Base-by-base conservation (phyloP, 2,329 filamentous ascomycete genomes). In the Periconia sp. region DNA sequence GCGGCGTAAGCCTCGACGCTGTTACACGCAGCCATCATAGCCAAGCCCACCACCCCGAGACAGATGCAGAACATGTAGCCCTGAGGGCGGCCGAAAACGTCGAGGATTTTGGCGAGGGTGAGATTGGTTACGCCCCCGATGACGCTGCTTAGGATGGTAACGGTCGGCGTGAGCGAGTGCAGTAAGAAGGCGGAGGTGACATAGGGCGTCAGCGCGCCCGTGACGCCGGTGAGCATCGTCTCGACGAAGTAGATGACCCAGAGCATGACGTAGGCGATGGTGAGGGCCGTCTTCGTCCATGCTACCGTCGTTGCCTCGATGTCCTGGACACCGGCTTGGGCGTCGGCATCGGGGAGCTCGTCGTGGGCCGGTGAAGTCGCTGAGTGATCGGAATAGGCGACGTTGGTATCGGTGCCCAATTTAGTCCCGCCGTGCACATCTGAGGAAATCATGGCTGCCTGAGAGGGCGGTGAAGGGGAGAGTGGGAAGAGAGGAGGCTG, bases 1-100 rank as follows among this genome's bases (percentile, higher is more conserved):
- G 84, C 83, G 30, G 80, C 81, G 60, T 84, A 87, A 0, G 77
- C 80, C 46, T 79, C 67, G 11, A 86, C 77, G 40, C 77, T 78
- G 3, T 76, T 75, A 62, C 80, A 86, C 0, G 75, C 75, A 9
- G 86, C 86, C 76, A 86, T 85, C 70, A 89, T 76, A 13, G 86
- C 84, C 65, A 89, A 36, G 0, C 57, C 56, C 4, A 59, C 31
- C 5, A 48, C 52, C 0, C 44, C 46, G 13, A 59, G 29, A 5
- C 22, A 9, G 17, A 57, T 58, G 54, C 39, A 68, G 22, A 35
- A 54, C 15, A 61, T 42, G 23, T 60, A 66, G 3, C 69, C 70
- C 28, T 71, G 56, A 3, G 65, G 58, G 4, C 71, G 64, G 3
- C 70, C 71, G 40, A 64, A 73, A 17, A 73, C 52, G 33, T 73